phyloP scores from a whole-genome alignment of 139 green algal genomes.

The Penium margaritaceum region DNA sequence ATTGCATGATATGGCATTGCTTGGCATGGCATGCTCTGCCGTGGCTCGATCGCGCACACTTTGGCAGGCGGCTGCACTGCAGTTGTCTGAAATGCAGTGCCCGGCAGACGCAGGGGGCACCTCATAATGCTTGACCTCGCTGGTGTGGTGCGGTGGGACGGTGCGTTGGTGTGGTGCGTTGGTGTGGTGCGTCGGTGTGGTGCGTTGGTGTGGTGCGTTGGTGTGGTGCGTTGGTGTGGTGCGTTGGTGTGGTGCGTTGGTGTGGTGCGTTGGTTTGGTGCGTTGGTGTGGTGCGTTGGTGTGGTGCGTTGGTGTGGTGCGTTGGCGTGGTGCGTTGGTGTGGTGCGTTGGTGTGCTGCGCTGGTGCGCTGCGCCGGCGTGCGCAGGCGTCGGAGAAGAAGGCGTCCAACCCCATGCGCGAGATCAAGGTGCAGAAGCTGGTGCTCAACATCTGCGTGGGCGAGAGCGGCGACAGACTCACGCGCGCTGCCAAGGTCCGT shows the following conservation, averaged over 20 bases:
- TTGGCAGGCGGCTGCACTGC: too few species aligned
- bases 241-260: neutral
- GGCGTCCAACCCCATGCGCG: conserved; percentile 78
- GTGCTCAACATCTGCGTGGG: conserved; percentile 95
- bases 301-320: neutral
- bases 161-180: too few species aligned
- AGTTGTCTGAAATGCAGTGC: too few species aligned
- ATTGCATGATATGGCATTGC: too few species aligned
- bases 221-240: neutral
- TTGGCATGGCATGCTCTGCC: too few species aligned
- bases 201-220: too few species aligned
- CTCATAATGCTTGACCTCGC: too few species aligned
- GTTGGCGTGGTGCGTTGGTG: neutral
- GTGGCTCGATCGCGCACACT: too few species aligned
- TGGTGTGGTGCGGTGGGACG: too few species aligned
- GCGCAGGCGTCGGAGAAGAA: conserved; percentile 46
- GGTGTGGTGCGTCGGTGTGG: too few species aligned
- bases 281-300: neutral
- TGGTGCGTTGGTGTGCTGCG: neutral
- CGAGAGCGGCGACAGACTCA: conserved; percentile 94
- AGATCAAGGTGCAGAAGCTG: conserved; percentile 96
- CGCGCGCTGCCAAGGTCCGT: conserved; percentile 97
- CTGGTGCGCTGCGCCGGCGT: too few species aligned
- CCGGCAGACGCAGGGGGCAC: too few species aligned
- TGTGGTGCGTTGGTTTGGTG: neutral